phyloP scores from a whole-genome alignment of 306 rosid species.

The Sophora flavescens region DNA sequence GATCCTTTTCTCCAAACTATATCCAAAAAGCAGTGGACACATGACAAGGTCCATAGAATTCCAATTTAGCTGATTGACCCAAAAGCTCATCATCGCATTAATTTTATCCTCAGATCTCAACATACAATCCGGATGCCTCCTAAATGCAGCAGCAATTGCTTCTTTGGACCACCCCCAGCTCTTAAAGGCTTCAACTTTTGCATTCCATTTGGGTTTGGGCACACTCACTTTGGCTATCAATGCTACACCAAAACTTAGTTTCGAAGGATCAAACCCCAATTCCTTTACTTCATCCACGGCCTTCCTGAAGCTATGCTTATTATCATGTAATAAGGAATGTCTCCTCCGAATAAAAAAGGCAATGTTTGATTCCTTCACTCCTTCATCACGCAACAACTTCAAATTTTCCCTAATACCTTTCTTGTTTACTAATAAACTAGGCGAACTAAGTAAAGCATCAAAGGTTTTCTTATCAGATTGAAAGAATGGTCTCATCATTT shows the following conservation, averaged over 20 bases:
- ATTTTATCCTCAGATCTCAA: constrained; percentile 52
- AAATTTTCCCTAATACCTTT: background rate
- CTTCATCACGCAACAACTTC: constrained; percentile 12
- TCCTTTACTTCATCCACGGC: constrained; percentile 49
- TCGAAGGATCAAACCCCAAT: constrained; percentile 58
- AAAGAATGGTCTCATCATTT: constrained; percentile 10
- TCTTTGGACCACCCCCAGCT: constrained; percentile 73
- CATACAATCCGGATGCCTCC: constrained; percentile 37
- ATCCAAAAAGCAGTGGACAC: constrained; percentile 15
- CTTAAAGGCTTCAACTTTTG: constrained; percentile 54
- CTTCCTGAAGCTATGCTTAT: background rate
- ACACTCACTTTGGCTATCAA: constrained; percentile 27
- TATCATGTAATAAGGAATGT: background rate
- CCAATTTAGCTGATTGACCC: constrained; percentile 54
- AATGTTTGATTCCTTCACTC: background rate
- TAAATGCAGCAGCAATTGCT: constrained; percentile 41
- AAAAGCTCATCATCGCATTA: constrained; percentile 48
- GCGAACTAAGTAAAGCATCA: background rate
- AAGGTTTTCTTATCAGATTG: constrained; percentile 32
- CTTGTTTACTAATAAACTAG: background rate
- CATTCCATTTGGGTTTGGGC: constrained; percentile 50
- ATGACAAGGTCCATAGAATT: constrained; percentile 20
- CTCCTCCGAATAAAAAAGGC: background rate
- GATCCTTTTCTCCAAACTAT: constrained; percentile 61
- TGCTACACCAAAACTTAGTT: constrained; percentile 34